Evolutionary conservation across 1,284 basidiomycete species (phyloP).

Genomic region (Cystobasidiaceae sp.): DNA sequence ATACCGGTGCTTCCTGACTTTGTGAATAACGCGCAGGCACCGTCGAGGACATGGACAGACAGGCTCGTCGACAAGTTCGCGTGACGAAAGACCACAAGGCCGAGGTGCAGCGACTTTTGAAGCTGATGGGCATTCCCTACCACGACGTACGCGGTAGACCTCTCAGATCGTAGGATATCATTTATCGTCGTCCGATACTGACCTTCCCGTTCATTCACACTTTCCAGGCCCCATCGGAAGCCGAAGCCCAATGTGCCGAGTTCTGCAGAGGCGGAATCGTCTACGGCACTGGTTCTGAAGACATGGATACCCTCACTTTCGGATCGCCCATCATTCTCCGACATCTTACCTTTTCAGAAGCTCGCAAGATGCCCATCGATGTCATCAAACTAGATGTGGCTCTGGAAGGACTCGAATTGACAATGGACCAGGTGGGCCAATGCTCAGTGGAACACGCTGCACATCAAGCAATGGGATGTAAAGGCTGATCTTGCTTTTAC

Average conservation of each 20-base stretch:
- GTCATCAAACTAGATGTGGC: constrained; percentile 81
- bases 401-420: constrained; percentile 82
- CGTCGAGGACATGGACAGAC: constrained; percentile 83
- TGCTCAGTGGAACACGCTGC: no score
- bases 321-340: constrained; percentile 83
- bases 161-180: background rate
- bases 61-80: constrained; percentile 84
- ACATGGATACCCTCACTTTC: constrained; percentile 99
- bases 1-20: background rate
- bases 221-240: constrained; percentile 94
- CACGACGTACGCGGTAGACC: constrained; percentile 62
- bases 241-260: constrained; percentile 97
- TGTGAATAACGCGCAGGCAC: constrained; percentile 54
- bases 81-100: constrained; percentile 96
- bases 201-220: no score
- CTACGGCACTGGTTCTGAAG: constrained; percentile 94
- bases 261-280: constrained; percentile 79
- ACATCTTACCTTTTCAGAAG: constrained; percentile 97
- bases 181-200: no score
- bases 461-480: background rate
- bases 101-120: constrained; percentile 81
- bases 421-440: constrained; percentile 79
- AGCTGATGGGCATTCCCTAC: constrained; percentile 95
- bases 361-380: constrained; percentile 92
- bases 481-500: background rate